Evolutionary conservation across 139 green algal species (phyloP).

Genomic region (Zygnema circumcarinatum): DNA sequence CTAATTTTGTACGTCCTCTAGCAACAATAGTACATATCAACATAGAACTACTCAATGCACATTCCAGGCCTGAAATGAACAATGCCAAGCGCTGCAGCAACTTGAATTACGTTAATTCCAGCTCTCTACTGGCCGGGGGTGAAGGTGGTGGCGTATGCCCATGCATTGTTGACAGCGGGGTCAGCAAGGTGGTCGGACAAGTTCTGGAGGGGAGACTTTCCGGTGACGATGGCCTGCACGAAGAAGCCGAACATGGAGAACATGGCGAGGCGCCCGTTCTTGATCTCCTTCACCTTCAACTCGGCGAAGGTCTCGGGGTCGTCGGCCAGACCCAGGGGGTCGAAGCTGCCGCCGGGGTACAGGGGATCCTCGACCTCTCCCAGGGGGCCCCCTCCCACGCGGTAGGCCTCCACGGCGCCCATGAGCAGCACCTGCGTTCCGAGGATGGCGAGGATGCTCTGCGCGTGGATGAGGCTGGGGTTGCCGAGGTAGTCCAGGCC

Average conservation of each 20-base stretch:
- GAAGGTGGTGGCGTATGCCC: conserved; percentile 58
- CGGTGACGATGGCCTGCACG: conserved; percentile 84
- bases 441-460: conserved; percentile 93
- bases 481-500: conserved; percentile 83
- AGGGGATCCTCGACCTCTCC: conserved; percentile 73
- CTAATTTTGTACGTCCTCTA: no score
- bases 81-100: no score
- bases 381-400: conserved; percentile 86
- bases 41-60: no score
- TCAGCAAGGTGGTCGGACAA: conserved; percentile 87
- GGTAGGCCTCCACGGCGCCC: conserved; percentile 88
- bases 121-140: conserved; percentile 40
- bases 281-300: conserved; percentile 92
- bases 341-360: conserved; percentile 62
- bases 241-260: conserved; percentile 76
- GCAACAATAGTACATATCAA: no score
- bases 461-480: conserved; percentile 89
- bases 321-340: conserved; percentile 76
- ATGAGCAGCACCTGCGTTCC: conserved; percentile 80
- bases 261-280: conserved; percentile 69
- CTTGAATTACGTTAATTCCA: no score
- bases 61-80: no score
- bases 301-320: conserved; percentile 77
- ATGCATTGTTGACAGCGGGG: conserved; percentile 84
- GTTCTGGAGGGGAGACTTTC: conserved; percentile 88